phyloP scores from a whole-genome alignment of 1,139 yeast genomes.

The Yamadazyma epiphylla region DNA sequence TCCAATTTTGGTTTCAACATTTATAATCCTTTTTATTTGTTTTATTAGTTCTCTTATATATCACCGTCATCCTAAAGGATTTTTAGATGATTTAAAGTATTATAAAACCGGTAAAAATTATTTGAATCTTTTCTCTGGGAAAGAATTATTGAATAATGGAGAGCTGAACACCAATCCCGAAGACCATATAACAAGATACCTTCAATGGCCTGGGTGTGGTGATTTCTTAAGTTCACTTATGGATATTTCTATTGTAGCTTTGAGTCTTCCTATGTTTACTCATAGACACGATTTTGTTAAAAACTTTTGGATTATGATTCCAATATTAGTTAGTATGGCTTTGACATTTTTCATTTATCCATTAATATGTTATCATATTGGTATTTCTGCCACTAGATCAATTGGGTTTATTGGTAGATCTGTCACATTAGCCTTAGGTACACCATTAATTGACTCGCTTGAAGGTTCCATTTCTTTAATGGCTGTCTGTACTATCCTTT shows the following conservation, averaged over 20 bases:
- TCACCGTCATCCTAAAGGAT: conserved; percentile 43
- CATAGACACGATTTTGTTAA: conserved; percentile 61
- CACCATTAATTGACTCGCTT: conserved; percentile 63
- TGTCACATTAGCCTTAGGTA: conserved; percentile 77
- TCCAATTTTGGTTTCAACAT: conserved; percentile 68
- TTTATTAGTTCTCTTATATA: conserved; percentile 58
- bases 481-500: conserved; percentile 76
- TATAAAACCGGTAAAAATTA: conserved; percentile 73
- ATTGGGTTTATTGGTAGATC: conserved; percentile 78
- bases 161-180: conserved; percentile 17
- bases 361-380: conserved; percentile 58
- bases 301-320: conserved; percentile 59
- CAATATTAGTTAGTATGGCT: conserved; percentile 53
- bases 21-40: conserved; percentile 54
- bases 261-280: conserved; percentile 74
- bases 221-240: conserved; percentile 66
- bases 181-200: conserved; percentile 25
- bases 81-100: conserved; percentile 45
- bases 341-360: conserved; percentile 69
- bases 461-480: conserved; percentile 69
- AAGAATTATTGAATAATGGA: conserved; percentile 27
- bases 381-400: conserved; percentile 56
- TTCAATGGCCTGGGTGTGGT: conserved; percentile 76
- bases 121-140: conserved; percentile 48
- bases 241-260: conserved; percentile 74